Base-by-base conservation (phyloP, 2,329 filamentous ascomycete species). In the Leptographium lundbergii region DNA sequence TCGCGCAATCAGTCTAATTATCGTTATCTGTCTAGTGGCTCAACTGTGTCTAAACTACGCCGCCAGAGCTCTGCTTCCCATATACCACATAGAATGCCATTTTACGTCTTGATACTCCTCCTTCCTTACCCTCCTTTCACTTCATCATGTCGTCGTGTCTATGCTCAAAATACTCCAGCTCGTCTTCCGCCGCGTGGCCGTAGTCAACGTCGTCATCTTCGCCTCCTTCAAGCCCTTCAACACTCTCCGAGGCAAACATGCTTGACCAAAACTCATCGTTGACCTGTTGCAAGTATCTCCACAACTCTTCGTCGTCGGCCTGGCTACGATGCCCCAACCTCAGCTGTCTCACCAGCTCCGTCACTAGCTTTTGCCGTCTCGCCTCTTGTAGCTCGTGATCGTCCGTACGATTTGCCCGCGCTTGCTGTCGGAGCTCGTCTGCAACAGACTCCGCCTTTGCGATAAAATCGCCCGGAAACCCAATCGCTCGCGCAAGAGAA, bases 201-300 rank as follows among this genome's bases (percentile, higher is more conserved):
- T 57, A 29, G 19, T 57, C 56, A 6, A 3, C 29, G 19, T 57
- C 47, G n/a, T 54, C 51, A 19, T 22, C 51, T 10, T 6, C 22
- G 6, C 14, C 4, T 7, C 14, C 29, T 22, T 60, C 36, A 17
- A 36, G 6, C 9, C 19, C 36, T 13, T 52, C 54, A 2, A 22
- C 1, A 6, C 57, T 2, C 6, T 36, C 51, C 19, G 9, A 82
- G 32, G 91, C 78, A 25, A 81, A 78, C 88, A 95, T 91, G 9
- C 81, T 75, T 5, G 76, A 65, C 9, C 88, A 77, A 66, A 96
- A 96, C 58, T 95, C 88, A 55, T 79, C 79, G 68, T 92, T 89
- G 14, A 94, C 70, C 61, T 79, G 79, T 58, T 72, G 75, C 52
- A 94, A 70, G 78, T 88, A 91, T 52, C 73, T 74, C 24, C 75